These are phyloP conservation scores for Epichloe hybrida DNA, from an alignment of 2,329 filamentous ascomycete genomes.

Conservation along the genomic window DNA sequence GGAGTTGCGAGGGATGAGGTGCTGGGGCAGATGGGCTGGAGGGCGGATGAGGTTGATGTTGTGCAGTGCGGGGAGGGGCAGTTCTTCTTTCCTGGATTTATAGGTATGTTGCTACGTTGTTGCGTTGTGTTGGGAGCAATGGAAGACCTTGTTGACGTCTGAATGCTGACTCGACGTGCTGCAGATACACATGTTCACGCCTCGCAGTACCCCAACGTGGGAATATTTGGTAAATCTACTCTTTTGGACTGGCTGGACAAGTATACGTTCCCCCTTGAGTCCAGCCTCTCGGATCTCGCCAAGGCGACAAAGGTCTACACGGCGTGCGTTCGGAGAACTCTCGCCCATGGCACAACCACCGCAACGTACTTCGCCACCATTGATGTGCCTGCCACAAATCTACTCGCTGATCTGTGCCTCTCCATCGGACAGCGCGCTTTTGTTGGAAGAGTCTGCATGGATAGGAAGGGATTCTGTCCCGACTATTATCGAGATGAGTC, in stretches of 20 bases:
- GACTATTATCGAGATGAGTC: constrained; percentile 68
- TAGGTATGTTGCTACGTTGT: constrained; percentile 36
- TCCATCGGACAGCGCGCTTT: constrained; percentile 73
- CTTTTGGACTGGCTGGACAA: constrained; percentile 86
- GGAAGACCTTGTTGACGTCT: background rate
- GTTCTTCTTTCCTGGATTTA: constrained; percentile 77
- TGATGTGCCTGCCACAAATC: constrained; percentile 76
- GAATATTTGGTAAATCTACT: constrained; percentile 86
- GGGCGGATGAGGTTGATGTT: constrained; percentile 23
- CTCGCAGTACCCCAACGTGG: constrained; percentile 84
- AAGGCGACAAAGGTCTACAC: constrained; percentile 62
- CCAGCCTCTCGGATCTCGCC: constrained; percentile 49
- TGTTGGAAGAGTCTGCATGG: constrained; percentile 93
- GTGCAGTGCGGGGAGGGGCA: constrained; percentile 31
- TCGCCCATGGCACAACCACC: constrained; percentile 84
- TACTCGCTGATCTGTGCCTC: constrained; percentile 76
- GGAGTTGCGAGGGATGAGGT: constrained; percentile 19
- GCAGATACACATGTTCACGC: constrained; percentile 92
- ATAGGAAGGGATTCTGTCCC: constrained; percentile 51
- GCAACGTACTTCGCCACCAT: constrained; percentile 92
- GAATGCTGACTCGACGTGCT: background rate
- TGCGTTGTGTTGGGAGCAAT: background rate
- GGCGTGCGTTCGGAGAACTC: constrained; percentile 63
- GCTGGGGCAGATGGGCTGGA: constrained; percentile 32
- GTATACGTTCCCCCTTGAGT: constrained; percentile 91